Base-by-base conservation (phyloP, 495 filamentous ascomycete species). In the Lentithecium fluviatile region DNA sequence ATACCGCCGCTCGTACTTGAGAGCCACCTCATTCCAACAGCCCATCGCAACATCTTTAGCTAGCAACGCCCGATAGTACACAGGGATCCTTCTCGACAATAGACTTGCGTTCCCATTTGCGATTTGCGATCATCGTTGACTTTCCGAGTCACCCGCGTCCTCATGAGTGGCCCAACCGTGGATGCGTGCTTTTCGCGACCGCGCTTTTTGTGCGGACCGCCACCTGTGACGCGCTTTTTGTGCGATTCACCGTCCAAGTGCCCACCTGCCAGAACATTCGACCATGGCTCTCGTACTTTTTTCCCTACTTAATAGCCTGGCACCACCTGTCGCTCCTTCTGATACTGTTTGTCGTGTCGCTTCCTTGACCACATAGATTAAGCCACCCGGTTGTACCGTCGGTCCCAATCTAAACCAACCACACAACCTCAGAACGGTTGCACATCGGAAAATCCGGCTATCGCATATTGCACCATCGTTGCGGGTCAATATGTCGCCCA, bases 361-460 rank as follows among this genome's bases (percentile, higher is more conserved):
- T 53, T 53, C 42, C 48, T 20, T 40, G 26, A 58, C 17, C 51
- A 17, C 29, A 20, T 58, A 61, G n/a, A 61, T 61, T 61, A 61
- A 61, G 15, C 6, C 21, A 45, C 13, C 47, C 57, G 34, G 57
- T 60, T 34, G 37, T 24, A 53, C 57, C 42, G 45, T 40, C 53
- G 60, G 52, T 17, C 38, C 26, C 47, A 58, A 21, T 34, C 42
- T 13, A 13, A 17, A 32, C 45, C 21, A 47, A 52, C 51, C 45
- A 56, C 46, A 17, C 51, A 11, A n/a, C 53, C 25, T 11, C 24
- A 37, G 29, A 46, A 40, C 55, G 32, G 20, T 19, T 32, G 34
- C 40, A 45, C 52, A 20, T 6, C 45, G 26, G 34, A 19, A 38
- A 24, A 48, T 45, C 43, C 23, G 17, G 19, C 3, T 43, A 43